Conservation (phyloP, 2,329 filamentous ascomycete genomes). For the Penicillium verrucosum region DNA sequence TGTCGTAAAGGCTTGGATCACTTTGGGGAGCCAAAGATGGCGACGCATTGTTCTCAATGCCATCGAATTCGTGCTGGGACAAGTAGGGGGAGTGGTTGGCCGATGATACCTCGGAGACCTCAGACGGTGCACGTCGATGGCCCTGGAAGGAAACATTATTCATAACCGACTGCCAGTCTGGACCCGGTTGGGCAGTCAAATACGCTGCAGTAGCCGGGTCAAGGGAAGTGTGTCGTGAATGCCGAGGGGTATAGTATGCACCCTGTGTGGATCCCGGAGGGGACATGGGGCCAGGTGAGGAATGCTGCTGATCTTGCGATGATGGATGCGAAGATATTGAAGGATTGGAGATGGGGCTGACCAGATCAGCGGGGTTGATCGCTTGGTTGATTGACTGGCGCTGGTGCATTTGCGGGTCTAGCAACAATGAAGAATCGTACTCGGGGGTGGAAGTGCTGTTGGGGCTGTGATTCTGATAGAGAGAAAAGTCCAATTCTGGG, state of each 20-base stretch:
- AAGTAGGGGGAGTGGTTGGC: constrained; percentile 80
- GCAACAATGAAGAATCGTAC: constrained; percentile 39
- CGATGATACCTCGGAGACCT: constrained; percentile 86
- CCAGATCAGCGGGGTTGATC: constrained; percentile 48
- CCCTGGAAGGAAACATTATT: constrained; percentile 64
- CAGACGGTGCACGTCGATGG: constrained; percentile 84
- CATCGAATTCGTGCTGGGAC: constrained; percentile 73
- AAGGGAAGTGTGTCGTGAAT: constrained; percentile 60
- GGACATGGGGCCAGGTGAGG: constrained; percentile 53
- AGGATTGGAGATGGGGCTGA: constrained; percentile 47
- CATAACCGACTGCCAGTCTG: constrained; percentile 57
- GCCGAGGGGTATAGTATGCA: constrained; percentile 51
- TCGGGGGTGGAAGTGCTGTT: constrained; percentile 32
- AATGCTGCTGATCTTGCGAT: constrained; percentile 51
- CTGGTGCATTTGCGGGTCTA: constrained; percentile 42
- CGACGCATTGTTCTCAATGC: constrained; percentile 68
- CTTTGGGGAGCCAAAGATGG: constrained; percentile 72
- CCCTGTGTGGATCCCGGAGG: constrained; percentile 55
- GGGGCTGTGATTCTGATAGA: constrained; percentile 36
- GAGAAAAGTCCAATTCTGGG: constrained; percentile 39
- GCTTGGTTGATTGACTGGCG: constrained; percentile 39
- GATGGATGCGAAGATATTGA: constrained; percentile 58
- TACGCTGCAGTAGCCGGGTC: constrained; percentile 61
- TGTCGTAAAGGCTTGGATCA: constrained; percentile 70
- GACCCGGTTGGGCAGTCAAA: constrained; percentile 48